Percentiles rank a stretch among this genome's conserved stretches.
Evolutionary conservation across 2,329 filamentous ascomycete genomes (phyloP).

Genomic region (Sclerotiophoma versabilis): DNA sequence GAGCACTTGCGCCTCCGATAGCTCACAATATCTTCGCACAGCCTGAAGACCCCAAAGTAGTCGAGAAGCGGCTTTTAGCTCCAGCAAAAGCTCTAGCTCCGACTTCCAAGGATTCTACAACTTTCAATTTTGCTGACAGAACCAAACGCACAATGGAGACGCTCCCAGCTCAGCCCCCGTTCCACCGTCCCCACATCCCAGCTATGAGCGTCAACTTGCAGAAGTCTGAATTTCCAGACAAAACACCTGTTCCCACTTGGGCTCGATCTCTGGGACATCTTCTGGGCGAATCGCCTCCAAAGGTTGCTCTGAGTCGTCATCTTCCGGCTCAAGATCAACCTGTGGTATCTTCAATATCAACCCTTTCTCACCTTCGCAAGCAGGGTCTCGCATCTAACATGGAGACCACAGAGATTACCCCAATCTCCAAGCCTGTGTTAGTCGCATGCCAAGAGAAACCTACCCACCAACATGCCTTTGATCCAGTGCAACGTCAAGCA

Average conservation of each 20-base stretch:
- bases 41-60: background rate
- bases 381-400: background rate
- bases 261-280: background rate
- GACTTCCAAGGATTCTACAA: background rate
- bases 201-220: background rate
- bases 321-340: background rate
- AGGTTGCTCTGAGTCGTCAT: background rate
- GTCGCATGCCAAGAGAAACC: too few relatives aligned
- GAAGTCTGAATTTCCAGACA: background rate
- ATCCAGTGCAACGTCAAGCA: too few relatives aligned
- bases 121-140: background rate
- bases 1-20: background rate
- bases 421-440: background rate
- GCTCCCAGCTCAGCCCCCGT: background rate
- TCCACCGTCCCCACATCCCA: background rate
- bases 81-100: background rate
- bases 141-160: background rate
- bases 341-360: background rate
- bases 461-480: too few relatives aligned
- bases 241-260: background rate
- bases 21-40: background rate
- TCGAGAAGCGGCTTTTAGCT: background rate
- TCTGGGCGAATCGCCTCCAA: background rate
- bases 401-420: too few relatives aligned
- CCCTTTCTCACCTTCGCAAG: constrained; percentile 1